Conservation (phyloP, 345 rosid species). For the Salix brachista region DNA sequence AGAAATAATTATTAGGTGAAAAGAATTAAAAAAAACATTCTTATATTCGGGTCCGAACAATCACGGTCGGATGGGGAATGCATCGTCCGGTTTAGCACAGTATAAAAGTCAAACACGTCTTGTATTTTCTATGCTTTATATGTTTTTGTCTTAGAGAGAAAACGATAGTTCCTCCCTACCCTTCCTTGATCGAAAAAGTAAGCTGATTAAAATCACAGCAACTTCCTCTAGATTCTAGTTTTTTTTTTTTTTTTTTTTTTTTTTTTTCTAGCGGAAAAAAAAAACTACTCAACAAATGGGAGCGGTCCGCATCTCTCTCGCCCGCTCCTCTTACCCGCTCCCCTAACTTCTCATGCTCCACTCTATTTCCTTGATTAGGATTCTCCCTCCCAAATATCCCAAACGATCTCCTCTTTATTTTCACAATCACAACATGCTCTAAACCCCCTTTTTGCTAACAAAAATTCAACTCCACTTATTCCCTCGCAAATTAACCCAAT, state of each 20-base stretch:
- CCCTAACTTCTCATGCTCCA: neutral
- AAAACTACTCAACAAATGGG: neutral
- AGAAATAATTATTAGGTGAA: too few species aligned
- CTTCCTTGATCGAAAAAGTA: neutral
- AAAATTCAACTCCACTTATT: neutral
- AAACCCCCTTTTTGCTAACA: neutral
- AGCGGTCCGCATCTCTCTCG: constrained; percentile 1
- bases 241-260: constrained; percentile 42
- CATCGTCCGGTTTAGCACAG: neutral
- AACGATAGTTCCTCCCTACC: neutral
- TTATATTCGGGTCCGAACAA: too few species aligned
- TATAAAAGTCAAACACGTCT: neutral
- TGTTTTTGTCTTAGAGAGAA: neutral
- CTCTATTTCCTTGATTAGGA: neutral
- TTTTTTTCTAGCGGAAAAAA: neutral
- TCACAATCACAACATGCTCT: neutral
- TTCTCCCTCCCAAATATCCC: neutral
- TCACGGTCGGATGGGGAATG: too few species aligned
- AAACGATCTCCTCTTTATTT: neutral
- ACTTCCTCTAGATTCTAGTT: constrained; percentile 45
- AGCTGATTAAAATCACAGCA: neutral
- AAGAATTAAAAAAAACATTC: too few species aligned
- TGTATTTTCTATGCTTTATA: neutral
- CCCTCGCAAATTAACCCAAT: constrained; percentile 14
- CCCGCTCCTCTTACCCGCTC: constrained; percentile 11